phyloP scores from a whole-genome alignment of 192 early-diverging fungal genomes.

The Coemansia sp. region DNA sequence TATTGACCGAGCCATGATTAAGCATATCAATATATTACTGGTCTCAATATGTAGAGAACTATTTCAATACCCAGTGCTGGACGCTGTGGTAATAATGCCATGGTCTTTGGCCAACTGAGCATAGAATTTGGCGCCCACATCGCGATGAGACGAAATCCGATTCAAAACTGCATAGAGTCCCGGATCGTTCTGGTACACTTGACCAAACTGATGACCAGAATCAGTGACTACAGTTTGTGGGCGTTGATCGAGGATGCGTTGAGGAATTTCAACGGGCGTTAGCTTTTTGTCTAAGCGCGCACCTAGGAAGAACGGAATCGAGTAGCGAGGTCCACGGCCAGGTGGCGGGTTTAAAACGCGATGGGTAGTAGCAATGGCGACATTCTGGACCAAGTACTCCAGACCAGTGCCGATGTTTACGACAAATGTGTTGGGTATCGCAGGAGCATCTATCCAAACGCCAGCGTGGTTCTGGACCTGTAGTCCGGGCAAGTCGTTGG shows the following conservation, averaged over 20 bases:
- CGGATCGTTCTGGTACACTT: slow-evolving; percentile 12
- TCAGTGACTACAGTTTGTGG: slow-evolving; percentile 41
- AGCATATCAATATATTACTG: not conserved
- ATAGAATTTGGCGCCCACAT: slow-evolving; percentile 29
- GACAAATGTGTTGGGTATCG: slow-evolving; percentile 63
- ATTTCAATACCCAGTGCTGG: not conserved
- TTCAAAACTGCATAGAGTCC: slow-evolving; percentile 29
- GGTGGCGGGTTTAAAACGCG: slow-evolving; percentile 60
- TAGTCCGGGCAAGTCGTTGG: slow-evolving; percentile 60
- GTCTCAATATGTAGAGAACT: not conserved
- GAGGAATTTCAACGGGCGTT: slow-evolving; percentile 31
- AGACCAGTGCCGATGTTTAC: slow-evolving; percentile 70
- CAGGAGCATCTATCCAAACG: slow-evolving; percentile 63
- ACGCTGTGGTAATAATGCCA: not conserved
- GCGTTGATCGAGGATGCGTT: slow-evolving; percentile 15
- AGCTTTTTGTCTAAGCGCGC: slow-evolving; percentile 49
- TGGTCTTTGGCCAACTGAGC: slow-evolving; percentile 17
- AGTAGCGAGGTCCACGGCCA: slow-evolving; percentile 55
- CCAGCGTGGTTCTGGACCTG: slow-evolving; percentile 66
- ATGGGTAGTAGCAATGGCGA: slow-evolving; percentile 62
- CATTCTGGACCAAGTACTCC: slow-evolving; percentile 56
- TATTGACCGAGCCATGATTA: not conserved
- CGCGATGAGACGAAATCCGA: slow-evolving; percentile 41
- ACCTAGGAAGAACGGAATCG: slow-evolving; percentile 63
- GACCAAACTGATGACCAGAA: slow-evolving; percentile 29